Conservation (phyloP, 2,329 filamentous ascomycete genomes). For the Exophiala alcalophila region DNA sequence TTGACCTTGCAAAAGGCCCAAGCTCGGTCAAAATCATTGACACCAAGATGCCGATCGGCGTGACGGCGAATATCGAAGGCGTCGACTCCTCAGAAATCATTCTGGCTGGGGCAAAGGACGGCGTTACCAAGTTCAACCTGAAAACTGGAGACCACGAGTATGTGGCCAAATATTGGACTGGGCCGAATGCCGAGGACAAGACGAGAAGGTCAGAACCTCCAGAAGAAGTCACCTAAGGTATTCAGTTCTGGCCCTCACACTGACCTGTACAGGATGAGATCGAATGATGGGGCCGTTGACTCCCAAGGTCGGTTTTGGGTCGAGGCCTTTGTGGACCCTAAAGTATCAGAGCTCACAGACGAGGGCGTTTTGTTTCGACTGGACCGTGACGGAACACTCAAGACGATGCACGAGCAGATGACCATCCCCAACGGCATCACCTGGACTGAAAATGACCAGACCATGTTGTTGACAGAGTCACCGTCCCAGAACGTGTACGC, state of each 20-base stretch:
- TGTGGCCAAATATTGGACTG: slow-evolving; percentile 56
- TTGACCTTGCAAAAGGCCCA: slow-evolving; percentile 63
- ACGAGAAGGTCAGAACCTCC: slow-evolving; percentile 41
- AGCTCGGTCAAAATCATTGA: slow-evolving; percentile 56
- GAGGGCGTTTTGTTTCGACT: slow-evolving; percentile 73
- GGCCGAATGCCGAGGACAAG: slow-evolving; percentile 48
- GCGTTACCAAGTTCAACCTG: slow-evolving; percentile 74
- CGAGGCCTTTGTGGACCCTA: slow-evolving; percentile 80
- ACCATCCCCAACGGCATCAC: slow-evolving; percentile 82
- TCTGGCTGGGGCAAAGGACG: slow-evolving; percentile 75
- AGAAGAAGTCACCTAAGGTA: too few species aligned
- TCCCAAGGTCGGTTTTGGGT: slow-evolving; percentile 79
- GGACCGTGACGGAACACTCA: slow-evolving; percentile 56
- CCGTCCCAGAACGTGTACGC: slow-evolving; percentile 66
- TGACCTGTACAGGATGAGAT: slow-evolving; percentile 47
- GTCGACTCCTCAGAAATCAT: slow-evolving; percentile 62
- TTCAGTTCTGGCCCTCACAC: slow-evolving; percentile 11
- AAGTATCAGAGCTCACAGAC: slow-evolving; percentile 51
- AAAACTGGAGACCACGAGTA: slow-evolving; percentile 55
- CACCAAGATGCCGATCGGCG: slow-evolving; percentile 58
- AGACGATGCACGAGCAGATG: slow-evolving; percentile 60
- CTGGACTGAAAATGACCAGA: slow-evolving; percentile 71
- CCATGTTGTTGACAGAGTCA: slow-evolving; percentile 81
- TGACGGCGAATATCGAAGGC: slow-evolving; percentile 74
- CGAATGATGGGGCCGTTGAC: slow-evolving; percentile 81